Evolutionary conservation across 2,329 filamentous ascomycete species (phyloP).

Genomic region (Penicillium sp.): DNA sequence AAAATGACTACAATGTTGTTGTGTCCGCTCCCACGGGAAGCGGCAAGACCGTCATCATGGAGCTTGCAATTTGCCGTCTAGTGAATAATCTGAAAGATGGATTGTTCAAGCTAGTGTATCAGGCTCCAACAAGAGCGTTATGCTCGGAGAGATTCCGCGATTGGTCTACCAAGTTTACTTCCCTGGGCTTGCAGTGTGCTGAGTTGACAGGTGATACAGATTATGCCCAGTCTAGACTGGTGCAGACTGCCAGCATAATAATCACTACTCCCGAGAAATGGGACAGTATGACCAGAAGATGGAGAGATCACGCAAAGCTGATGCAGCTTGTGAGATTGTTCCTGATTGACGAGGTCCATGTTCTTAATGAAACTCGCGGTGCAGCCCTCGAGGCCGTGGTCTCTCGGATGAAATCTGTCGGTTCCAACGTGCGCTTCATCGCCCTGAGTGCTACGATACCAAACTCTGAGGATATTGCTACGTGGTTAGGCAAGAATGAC

Average conservation of each 20-base stretch:
- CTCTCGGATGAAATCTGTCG: conserved; percentile 80
- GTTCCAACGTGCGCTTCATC: conserved; percentile 71
- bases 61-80: conserved; percentile 75
- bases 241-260: conserved; percentile 74
- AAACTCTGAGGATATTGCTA: conserved; percentile 74
- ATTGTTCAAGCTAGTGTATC: conserved; percentile 77
- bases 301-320: conserved; percentile 73
- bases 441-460: conserved; percentile 80
- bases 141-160: conserved; percentile 73
- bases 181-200: conserved; percentile 64
- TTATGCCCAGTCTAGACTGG: conserved; percentile 59
- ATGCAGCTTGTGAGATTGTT: conserved; percentile 74
- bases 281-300: conserved; percentile 84
- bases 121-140: conserved; percentile 78
- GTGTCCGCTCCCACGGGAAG: conserved; percentile 79
- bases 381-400: conserved; percentile 80
- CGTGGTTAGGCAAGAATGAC: conserved; percentile 69
- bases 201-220: conserved; percentile 82
- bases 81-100: conserved; percentile 53
- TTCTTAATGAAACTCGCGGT: conserved; percentile 73
- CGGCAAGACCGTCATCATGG: conserved; percentile 77
- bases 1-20: conserved; percentile 69
- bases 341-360: conserved; percentile 83
- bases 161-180: conserved; percentile 70
- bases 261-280: conserved; percentile 88